Percentiles rank a stretch among this genome's conserved stretches.
Evolutionary conservation across 331 rosid species (phyloP).

Genomic region (Quercus tomentella): DNA sequence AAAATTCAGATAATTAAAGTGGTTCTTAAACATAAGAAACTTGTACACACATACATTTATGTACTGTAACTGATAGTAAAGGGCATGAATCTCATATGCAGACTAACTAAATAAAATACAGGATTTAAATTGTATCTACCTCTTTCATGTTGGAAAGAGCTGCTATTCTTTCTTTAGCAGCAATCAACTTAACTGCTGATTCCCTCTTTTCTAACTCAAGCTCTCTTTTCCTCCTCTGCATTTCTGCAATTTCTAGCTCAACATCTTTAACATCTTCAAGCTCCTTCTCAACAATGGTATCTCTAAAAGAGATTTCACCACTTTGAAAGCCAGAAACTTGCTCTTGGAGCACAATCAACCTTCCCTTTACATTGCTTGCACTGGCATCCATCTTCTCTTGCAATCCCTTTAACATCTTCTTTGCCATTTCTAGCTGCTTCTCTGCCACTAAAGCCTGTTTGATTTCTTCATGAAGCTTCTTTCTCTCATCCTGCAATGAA

Average conservation of each 20-base stretch:
- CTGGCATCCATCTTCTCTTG: constrained; percentile 17
- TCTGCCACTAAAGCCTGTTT: constrained; percentile 15
- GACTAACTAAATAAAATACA: no score
- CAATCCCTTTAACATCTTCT: constrained; percentile 20
- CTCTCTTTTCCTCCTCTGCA: constrained; percentile 48
- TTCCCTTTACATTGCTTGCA: constrained; percentile 13
- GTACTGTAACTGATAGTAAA: no score
- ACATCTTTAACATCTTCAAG: constrained; percentile 16
- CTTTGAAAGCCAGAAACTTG: constrained; percentile 24
- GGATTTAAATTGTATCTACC: constrained; percentile 11
- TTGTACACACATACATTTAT: no score
- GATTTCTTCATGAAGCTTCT: constrained; percentile 29
- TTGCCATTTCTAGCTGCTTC: constrained; percentile 32
- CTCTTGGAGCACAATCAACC: constrained; percentile 22
- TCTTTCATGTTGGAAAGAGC: constrained; percentile 22
- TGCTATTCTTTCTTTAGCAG: constrained; percentile 19
- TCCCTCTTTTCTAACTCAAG: constrained; percentile 50
- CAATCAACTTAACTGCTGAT: constrained; percentile 17
- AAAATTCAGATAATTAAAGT: no score
- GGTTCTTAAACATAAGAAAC: no score
- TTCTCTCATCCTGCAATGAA: constrained; percentile 30
- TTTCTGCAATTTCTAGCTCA: constrained; percentile 25
- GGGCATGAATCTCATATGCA: no score
- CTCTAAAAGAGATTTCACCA: neutral
- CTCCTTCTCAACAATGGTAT: constrained; percentile 17